Evolutionary conservation across 305 asterid genomes (phyloP), one percentile per base, ranked within the genome.

Genomic region (Solanum hybrid): DNA sequence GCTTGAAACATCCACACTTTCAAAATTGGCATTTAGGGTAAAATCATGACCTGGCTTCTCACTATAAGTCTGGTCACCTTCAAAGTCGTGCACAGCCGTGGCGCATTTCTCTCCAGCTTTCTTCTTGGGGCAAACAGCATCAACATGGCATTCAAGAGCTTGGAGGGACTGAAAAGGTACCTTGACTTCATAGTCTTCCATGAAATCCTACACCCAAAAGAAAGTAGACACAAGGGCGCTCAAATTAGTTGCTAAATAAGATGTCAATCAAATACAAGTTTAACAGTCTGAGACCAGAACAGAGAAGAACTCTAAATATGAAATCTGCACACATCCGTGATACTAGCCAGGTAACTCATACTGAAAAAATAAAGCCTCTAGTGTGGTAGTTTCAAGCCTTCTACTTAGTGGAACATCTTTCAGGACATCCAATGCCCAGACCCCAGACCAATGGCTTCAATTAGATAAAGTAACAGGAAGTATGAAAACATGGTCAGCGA

Each of bases 21-120:
- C 96, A 72, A 96, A 96, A 79, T 91, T 89, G 6, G 96, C 96
- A 36, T 94, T 97, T 70, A 96, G 92, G 87, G 96, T 92, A 37
- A 97, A 97, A 90, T 96, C 94, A 92, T 97, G 99, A 80, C 99
- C 99, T 31, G 98, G 98, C 93, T 97, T 97, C 94, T 97, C 99
- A 88, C 98, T 96, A 65, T 96, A 97, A 68, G 99, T 96, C 91
- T 97, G 99, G 92, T 96, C 99, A 70, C 99, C 99, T 95, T 97
- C 99, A 32, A 97, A 97, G 91, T 97, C 99, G 73, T 96, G 99
- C 90, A 97, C 95, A 87, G 98, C 98, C 2, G 98, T 96, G 24
- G 96, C 93, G 89, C 98, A 97, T 65, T 65, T 94, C 10, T 96
- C 98, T 26, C 99, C 98, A 0, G 93, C 95, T 26, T 88, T 88